Evolutionary conservation across 495 filamentous ascomycete species (phyloP).

Genomic region (Usnea hakonensis): DNA sequence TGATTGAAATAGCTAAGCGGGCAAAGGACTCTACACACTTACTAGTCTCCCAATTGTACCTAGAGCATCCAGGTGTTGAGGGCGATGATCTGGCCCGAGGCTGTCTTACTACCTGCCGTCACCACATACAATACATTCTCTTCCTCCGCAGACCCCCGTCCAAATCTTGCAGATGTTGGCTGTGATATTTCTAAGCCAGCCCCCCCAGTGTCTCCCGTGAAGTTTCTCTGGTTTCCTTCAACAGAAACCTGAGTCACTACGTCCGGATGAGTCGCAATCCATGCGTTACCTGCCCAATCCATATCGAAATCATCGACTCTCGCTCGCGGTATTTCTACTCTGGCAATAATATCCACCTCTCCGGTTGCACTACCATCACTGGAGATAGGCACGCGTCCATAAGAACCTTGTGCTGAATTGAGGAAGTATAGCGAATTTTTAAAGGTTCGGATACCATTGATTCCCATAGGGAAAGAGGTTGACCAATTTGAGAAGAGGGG

Average conservation of each 20-base stretch:
- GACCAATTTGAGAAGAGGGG: conserved; percentile 26
- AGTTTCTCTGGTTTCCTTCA: conserved; percentile 25
- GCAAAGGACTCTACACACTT: neutral
- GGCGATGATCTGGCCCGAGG: neutral
- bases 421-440: conserved; percentile 36
- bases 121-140: conserved; percentile 28
- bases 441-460: conserved; percentile 34
- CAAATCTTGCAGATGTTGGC: conserved; percentile 26
- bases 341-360: conserved; percentile 29
- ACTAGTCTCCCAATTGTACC: neutral
- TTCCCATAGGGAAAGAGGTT: conserved; percentile 22
- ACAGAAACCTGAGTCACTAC: conserved; percentile 28
- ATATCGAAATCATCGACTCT: conserved; percentile 32
- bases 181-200: conserved; percentile 26
- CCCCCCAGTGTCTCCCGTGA: conserved; percentile 24
- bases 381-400: conserved; percentile 30
- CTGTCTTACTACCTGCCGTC: conserved; percentile 25
- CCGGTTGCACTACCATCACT: conserved; percentile 25
- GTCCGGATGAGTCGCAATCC: conserved; percentile 30
- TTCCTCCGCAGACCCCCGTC: conserved; percentile 18
- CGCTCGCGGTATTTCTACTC: conserved; percentile 17
- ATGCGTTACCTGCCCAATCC: conserved; percentile 32
- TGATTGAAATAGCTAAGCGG: neutral
- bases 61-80: neutral
- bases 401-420: conserved; percentile 31